Conservation (phyloP, 768 basidiomycete genomes). For the Boletus rex-veris region DNA sequence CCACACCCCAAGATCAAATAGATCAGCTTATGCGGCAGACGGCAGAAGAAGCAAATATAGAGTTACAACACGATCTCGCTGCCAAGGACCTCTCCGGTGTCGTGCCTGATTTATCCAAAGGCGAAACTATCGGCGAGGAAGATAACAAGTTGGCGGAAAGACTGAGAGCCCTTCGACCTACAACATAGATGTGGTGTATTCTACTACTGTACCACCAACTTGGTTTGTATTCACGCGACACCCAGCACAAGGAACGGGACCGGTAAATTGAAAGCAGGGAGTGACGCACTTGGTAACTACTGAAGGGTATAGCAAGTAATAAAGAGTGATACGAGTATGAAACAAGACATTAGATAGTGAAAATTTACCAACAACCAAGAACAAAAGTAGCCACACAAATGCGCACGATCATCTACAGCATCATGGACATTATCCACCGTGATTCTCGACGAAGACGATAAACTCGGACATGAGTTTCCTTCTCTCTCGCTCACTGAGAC, state of each 20-base stretch:
- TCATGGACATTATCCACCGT: conserved; percentile 18
- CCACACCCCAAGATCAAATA: conserved; percentile 96
- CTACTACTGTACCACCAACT: background rate
- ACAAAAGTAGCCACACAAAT: background rate
- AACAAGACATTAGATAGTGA: conserved; percentile 22
- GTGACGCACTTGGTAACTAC: conserved; percentile 7
- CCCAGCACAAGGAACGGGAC: background rate
- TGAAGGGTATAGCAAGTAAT: conserved; percentile 15
- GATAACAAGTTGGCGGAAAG: conserved; percentile 82
- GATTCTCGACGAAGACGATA: conserved; percentile 48
- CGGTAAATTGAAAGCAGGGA: conserved; percentile 6
- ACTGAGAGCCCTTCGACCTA: conserved; percentile 82
- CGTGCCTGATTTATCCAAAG: conserved; percentile 53
- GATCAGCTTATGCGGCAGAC: conserved; percentile 89
- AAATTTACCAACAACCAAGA: conserved; percentile 26
- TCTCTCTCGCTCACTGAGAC: conserved; percentile 47
- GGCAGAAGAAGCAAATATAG: conserved; percentile 95
- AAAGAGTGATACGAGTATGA: conserved; percentile 17
- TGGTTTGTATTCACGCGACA: background rate
- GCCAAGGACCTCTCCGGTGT: conserved; percentile 51
- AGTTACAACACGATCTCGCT: conserved; percentile 87
- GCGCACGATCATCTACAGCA: conserved; percentile 1
- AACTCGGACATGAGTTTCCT: conserved; percentile 55
- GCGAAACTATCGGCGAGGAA: conserved; percentile 66
- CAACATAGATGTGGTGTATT: conserved; percentile 39